A percentile compares a stretch with the other conserved stretches of the same genome.
phyloP scores from a whole-genome alignment of 176 grass and related monocot genomes.

The Oryza punctata region DNA sequence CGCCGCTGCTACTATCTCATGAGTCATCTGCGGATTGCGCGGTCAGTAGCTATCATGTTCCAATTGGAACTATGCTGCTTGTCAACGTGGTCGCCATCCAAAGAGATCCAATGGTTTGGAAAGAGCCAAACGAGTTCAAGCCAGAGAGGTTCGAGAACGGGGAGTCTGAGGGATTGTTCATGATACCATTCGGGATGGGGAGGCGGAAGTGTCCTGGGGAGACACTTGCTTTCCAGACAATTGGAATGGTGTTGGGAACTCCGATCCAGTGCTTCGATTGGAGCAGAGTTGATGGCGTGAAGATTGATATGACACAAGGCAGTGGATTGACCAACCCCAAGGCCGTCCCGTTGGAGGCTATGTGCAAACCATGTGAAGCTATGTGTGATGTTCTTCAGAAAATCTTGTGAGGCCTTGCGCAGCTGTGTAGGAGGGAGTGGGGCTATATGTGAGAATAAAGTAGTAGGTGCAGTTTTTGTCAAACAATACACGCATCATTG shows the following conservation, averaged over 20 bases:
- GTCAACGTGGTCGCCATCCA: conserved; percentile 61
- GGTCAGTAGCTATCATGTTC: conserved; percentile 18
- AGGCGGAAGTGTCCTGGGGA: conserved; percentile 59
- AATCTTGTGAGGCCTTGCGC: not conserved
- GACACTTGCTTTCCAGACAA: not conserved
- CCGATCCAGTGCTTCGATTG: conserved; percentile 74
- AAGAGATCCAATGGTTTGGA: conserved; percentile 34
- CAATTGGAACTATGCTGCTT: conserved; percentile 42
- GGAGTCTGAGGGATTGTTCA: not conserved
- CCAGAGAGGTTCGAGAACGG: conserved; percentile 52
- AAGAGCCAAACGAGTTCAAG: conserved; percentile 25
- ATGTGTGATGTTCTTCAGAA: conserved; percentile 24
- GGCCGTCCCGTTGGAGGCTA: conserved; percentile 39
- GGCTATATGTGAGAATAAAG: too few relatives aligned
- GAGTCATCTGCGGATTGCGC: conserved; percentile 35
- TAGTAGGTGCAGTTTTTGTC: too few relatives aligned
- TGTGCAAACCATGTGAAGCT: conserved; percentile 23
- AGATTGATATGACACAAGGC: conserved; percentile 42
- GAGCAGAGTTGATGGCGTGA: conserved; percentile 1
- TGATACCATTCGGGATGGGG: conserved; percentile 59
- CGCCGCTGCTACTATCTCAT: conserved; percentile 44
- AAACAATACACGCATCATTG: too few relatives aligned
- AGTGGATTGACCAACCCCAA: not conserved
- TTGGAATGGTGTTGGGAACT: conserved; percentile 39
- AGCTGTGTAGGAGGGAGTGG: too few relatives aligned